phyloP scores from a whole-genome alignment of 768 basidiomycete species.

The Cytidiella melzeri region DNA sequence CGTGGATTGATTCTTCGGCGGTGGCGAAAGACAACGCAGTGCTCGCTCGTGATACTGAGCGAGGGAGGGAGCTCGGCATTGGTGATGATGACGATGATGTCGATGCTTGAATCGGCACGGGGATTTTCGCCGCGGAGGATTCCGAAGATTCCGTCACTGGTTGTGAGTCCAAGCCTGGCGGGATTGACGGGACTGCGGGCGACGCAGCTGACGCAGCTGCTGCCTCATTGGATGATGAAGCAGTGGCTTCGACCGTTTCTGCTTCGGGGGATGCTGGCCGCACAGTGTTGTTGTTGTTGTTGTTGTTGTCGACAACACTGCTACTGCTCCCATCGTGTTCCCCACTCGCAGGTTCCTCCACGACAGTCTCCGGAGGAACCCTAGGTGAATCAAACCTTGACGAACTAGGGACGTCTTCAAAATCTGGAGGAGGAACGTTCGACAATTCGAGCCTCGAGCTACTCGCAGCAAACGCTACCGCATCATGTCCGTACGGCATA shows the following conservation, averaged over 20 bases:
- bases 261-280: too few species aligned
- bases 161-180: neutral
- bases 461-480: slow-evolving; percentile 55
- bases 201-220: neutral
- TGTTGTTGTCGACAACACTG: neutral
- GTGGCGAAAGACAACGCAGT: slow-evolving; percentile 21
- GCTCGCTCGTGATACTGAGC: slow-evolving; percentile 22
- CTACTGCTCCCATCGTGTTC: neutral
- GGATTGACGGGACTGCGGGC: neutral
- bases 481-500: slow-evolving; percentile 70
- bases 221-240: neutral
- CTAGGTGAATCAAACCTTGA: slow-evolving; percentile 1
- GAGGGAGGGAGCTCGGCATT: slow-evolving; percentile 3
- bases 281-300: neutral
- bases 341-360: neutral
- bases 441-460: slow-evolving; percentile 36
- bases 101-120: neutral
- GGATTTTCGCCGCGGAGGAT: neutral
- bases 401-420: slow-evolving; percentile 18
- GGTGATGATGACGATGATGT: neutral
- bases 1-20: slow-evolving; percentile 17
- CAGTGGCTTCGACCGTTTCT: neutral
- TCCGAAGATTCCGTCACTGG: neutral
- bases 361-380: neutral
- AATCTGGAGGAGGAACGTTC: slow-evolving; percentile 32